Conservation (phyloP, 345 rosid species). For the Eucalyptus tenuipes region DNA sequence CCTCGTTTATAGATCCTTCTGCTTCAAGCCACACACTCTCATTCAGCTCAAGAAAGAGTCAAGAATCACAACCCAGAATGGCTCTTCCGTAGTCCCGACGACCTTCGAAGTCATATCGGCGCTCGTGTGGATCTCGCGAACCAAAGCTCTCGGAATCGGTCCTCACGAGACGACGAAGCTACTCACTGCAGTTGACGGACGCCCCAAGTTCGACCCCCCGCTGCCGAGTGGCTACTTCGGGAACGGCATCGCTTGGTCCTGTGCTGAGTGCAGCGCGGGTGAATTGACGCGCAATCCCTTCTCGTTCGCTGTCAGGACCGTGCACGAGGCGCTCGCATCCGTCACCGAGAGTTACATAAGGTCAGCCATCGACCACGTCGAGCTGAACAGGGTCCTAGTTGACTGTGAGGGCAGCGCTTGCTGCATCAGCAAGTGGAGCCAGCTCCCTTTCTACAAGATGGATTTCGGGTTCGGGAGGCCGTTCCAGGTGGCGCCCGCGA, state of each 20-base stretch:
- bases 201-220: not conserved
- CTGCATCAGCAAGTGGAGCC: not conserved
- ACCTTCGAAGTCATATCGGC: not conserved
- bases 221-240: not conserved
- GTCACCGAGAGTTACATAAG: not conserved
- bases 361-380: not conserved
- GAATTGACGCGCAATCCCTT: not conserved
- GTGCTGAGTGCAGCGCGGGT: not conserved
- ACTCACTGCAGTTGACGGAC: not conserved
- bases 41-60: not conserved
- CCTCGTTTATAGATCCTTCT: not conserved
- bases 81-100: not conserved
- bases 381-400: not conserved
- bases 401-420: not conserved
- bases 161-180: not conserved
- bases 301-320: not conserved
- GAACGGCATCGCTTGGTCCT: not conserved
- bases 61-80: not conserved
- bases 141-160: not conserved
- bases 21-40: not conserved
- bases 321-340: not conserved
- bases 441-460: not conserved
- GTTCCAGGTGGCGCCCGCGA: not conserved
- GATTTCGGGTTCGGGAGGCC: not conserved
- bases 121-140: not conserved